Percentiles rank a stretch among this genome's conserved stretches.
Evolutionary conservation across 495 filamentous ascomycete genomes (phyloP).

Genomic region (Aspergillus cristatus): DNA sequence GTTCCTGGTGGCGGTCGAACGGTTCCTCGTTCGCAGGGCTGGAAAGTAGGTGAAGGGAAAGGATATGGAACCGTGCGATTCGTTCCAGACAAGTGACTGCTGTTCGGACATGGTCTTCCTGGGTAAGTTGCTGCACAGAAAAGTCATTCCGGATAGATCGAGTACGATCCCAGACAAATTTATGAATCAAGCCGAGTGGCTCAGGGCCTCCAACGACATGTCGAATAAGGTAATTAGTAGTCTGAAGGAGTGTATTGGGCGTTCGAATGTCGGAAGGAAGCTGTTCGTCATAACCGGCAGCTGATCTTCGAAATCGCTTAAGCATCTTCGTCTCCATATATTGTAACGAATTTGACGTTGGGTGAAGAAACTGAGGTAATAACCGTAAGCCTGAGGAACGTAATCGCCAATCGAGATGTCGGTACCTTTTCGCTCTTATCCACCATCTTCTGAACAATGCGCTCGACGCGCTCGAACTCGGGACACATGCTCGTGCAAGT

Average conservation of each 20-base stretch:
- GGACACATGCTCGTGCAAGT: conserved; percentile 94
- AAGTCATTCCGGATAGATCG: conserved; percentile 90
- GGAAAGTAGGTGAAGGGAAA: conserved; percentile 77
- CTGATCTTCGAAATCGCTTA: conserved; percentile 82
- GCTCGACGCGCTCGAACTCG: conserved; percentile 72
- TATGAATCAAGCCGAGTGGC: conserved; percentile 60
- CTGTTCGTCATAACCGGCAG: conserved; percentile 85
- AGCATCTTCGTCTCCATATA: conserved; percentile 55
- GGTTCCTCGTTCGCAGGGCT: conserved; percentile 52
- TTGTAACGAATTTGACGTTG: conserved; percentile 23
- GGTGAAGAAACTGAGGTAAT: conserved; percentile 26
- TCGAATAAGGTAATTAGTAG: conserved; percentile 75
- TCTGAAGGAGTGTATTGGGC: conserved; percentile 59
- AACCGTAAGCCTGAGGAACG: conserved; percentile 1
- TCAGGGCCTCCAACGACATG: conserved; percentile 58
- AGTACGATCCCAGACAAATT: conserved; percentile 91
- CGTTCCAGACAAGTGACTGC: conserved; percentile 77
- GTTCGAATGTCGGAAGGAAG: conserved; percentile 89
- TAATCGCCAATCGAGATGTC: background rate
- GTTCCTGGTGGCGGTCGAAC: conserved; percentile 84
- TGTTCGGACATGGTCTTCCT: conserved; percentile 53
- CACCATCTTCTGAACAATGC: conserved; percentile 61
- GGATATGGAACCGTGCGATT: conserved; percentile 85
- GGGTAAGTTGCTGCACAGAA: conserved; percentile 72
- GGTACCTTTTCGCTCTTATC: conserved; percentile 52